These are phyloP conservation scores for Corrigiola litoralis DNA, from an alignment of 179 eudicot species.

Conservation along the genomic window DNA sequence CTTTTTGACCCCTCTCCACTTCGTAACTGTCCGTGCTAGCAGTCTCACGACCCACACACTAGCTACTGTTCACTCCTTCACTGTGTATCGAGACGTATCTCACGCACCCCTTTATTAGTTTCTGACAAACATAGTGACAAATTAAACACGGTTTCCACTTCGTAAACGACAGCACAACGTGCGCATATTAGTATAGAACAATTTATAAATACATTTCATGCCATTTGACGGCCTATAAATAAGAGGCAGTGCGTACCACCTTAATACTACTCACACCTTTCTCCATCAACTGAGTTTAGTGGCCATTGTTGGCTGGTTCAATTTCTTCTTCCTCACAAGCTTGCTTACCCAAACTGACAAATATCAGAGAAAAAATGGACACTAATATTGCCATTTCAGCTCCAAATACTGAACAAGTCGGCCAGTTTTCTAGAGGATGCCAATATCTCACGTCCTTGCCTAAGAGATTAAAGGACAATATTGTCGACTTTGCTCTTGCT, in stretches of 20 bases:
- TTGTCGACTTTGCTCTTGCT: constrained; percentile 18
- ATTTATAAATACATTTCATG: neutral
- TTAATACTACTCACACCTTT: constrained; percentile 2
- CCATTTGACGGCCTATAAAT: constrained; percentile 8
- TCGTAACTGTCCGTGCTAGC: no score
- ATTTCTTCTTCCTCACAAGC: neutral
- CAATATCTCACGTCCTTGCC: constrained; percentile 12
- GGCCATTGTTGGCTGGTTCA: neutral
- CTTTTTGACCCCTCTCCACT: constrained; percentile 4
- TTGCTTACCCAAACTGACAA: neutral
- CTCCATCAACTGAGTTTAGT: constrained; percentile 3
- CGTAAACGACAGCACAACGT: neutral
- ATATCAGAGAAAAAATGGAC: constrained; percentile 12
- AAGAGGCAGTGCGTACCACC: neutral
- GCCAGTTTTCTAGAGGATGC: constrained; percentile 6
- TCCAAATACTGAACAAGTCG: neutral
- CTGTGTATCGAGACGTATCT: neutral
- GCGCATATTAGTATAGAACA: neutral
- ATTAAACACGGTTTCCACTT: constrained; percentile 15
- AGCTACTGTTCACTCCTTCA: neutral
- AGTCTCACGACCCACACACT: neutral
- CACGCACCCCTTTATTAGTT: neutral
- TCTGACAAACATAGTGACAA: constrained; percentile 7
- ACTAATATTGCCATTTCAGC: constrained; percentile 12
- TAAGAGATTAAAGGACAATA: constrained; percentile 16